A percentile compares a stretch with the other conserved stretches of the same genome.
phyloP scores from a whole-genome alignment of 176 grass and related monocot genomes.

The Hyparrhenia diplandra region DNA sequence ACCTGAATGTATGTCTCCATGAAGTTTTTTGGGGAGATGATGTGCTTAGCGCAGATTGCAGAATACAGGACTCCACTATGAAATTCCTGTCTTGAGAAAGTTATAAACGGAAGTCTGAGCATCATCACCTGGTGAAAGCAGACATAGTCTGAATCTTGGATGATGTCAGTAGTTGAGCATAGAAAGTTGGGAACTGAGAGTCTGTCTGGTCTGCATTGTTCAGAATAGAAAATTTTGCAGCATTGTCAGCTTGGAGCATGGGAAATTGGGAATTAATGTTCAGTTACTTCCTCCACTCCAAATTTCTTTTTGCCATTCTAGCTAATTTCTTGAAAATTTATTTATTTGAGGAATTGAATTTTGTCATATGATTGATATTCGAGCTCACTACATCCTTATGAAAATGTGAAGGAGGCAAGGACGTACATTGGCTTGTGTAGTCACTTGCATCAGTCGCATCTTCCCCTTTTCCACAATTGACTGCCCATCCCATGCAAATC shows the following conservation, averaged over 20 bases:
- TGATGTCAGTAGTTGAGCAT: slow-evolving; percentile 3
- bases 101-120: neutral
- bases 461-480: neutral
- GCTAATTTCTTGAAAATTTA: too few relatives aligned
- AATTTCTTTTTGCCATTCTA: too few relatives aligned
- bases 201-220: neutral
- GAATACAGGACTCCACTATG: neutral
- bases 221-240: too few relatives aligned
- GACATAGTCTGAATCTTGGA: neutral
- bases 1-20: neutral
- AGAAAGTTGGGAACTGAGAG: neutral
- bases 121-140: neutral
- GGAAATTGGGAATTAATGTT: neutral
- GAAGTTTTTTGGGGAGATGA: neutral
- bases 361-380: too few relatives aligned
- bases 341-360: neutral
- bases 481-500: slow-evolving; percentile 1
- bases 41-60: neutral
- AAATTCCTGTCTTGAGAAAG: neutral
- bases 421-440: neutral
- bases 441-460: neutral
- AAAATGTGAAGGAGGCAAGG: too few relatives aligned
- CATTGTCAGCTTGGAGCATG: neutral
- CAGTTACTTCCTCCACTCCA: neutral
- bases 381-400: too few relatives aligned